Percentiles rank a stretch among this genome's conserved stretches.
phyloP scores from a whole-genome alignment of 202 grass and related monocot species.

The Setaria italica region DNA sequence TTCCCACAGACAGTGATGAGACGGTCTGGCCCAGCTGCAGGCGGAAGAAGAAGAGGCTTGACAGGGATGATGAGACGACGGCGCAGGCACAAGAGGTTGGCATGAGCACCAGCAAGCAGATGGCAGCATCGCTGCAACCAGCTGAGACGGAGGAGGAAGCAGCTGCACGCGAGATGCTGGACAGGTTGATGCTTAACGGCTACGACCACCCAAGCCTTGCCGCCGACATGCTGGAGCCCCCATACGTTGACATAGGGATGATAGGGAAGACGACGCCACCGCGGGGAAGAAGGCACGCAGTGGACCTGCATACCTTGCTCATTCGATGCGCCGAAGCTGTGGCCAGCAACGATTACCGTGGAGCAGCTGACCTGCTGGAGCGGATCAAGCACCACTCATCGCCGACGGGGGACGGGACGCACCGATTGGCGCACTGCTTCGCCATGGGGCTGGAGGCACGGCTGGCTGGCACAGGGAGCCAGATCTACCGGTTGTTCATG shows the following conservation, averaged over 20 bases:
- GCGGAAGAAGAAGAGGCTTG: conserved; percentile 51
- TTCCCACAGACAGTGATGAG: conserved; percentile 14
- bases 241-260: not conserved
- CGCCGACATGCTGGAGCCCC: not conserved
- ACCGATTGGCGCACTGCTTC: conserved; percentile 73
- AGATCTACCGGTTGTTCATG: conserved; percentile 57
- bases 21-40: not conserved
- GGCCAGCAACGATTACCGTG: conserved; percentile 46
- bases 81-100: conserved; percentile 30
- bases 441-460: conserved; percentile 70
- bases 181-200: not conserved
- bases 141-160: conserved; percentile 12
- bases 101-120: conserved; percentile 42
- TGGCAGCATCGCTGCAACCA: conserved; percentile 35
- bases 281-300: conserved; percentile 30
- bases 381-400: conserved; percentile 65
- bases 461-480: conserved; percentile 69
- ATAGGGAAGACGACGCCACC: not conserved
- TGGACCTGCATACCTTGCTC: conserved; percentile 64
- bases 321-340: conserved; percentile 66
- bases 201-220: not conserved
- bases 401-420: conserved; percentile 48
- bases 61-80: not conserved
- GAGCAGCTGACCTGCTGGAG: conserved; percentile 53
- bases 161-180: not conserved